Evolutionary conservation across 352 stramenopile species (phyloP).

Genomic region (Globisporangium mamillatum): DNA sequence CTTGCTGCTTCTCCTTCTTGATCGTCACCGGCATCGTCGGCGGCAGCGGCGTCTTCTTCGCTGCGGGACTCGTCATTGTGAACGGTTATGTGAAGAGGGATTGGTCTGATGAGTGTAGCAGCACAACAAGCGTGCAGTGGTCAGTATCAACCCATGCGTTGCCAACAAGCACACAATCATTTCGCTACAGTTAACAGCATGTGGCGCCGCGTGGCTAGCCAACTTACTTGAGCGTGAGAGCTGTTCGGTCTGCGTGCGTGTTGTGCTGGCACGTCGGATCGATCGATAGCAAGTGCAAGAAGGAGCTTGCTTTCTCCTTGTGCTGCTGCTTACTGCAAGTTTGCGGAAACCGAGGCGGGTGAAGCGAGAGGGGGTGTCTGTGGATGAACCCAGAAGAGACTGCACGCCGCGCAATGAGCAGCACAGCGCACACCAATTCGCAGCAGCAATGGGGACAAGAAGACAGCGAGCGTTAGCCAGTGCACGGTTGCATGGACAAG

Average conservation of each 20-base stretch:
- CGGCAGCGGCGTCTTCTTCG: constrained; percentile 47
- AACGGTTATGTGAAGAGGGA: neutral
- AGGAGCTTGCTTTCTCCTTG: neutral
- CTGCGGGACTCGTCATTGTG: constrained; percentile 22
- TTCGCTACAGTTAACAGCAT: neutral
- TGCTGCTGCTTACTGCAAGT: neutral
- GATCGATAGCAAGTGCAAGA: neutral
- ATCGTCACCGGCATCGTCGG: constrained; percentile 67
- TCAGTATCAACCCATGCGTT: neutral
- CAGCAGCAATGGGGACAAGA: neutral
- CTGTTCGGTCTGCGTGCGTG: neutral
- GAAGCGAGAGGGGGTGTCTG: constrained; percentile 4
- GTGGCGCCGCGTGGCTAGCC: neutral
- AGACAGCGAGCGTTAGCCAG: neutral
- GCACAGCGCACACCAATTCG: neutral
- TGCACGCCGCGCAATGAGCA: neutral
- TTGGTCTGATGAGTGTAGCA: neutral
- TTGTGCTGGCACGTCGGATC: neutral
- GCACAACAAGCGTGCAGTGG: neutral
- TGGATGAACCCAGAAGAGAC: constrained; percentile 9
- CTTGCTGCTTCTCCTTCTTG: constrained; percentile 57
- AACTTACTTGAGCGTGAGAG: constrained; percentile 2
- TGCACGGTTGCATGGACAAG: neutral
- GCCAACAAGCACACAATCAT: neutral
- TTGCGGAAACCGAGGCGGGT: neutral